Evolutionary conservation across 106 monocot genomes (phyloP), one percentile per base, ranked within the genome.

Genomic region (Iris macrosiphon): DNA sequence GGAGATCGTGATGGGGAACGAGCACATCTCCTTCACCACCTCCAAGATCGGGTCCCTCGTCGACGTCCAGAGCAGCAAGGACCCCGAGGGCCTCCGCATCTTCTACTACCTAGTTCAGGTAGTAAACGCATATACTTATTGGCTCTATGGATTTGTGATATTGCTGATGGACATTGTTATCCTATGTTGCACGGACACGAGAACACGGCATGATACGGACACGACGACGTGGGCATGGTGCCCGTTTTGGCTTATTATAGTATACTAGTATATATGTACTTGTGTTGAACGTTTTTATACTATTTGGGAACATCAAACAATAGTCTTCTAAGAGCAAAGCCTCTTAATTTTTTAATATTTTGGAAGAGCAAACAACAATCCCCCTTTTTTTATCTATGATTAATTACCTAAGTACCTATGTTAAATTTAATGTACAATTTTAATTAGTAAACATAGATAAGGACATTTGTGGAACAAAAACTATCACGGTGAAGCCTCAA

Each of bases 1-100:
- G 62, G 93, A 94, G 80, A 94, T 94, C 27, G 93, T 94, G 67
- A 88, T 84, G 84, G 93, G 93, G 28, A 94, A 94, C 21, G 93
- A 94, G 61, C 93, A 94, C 40, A 94, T 94, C 38, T 94, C 93
- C 31, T 94, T 94, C 51, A 94, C 93, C 45, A 94, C 93, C 2
- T 94, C 93, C 0, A 94, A 94, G 78, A 94, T 94, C 23, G 93
- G 93, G 0, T 94, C 93, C 29, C 93, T 94, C 18, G 84, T 94
- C 19, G 93, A 94, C 53, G 93, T 94, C 22, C 93, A 94, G 76
- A 75, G 72, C 16, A 88, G 88, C 73, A 84, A 85, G 41, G 93
- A 94, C 33, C 93, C 93, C 9, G 93, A 94, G 40, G 93, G 88
- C 13, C 84, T 94, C 23, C 77, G 93, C 8, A 75, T 94, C 55